These are phyloP conservation scores for Paracoccidioides brasiliensis DNA, from an alignment of 2,329 filamentous ascomycete genomes.

Conservation along the genomic window DNA sequence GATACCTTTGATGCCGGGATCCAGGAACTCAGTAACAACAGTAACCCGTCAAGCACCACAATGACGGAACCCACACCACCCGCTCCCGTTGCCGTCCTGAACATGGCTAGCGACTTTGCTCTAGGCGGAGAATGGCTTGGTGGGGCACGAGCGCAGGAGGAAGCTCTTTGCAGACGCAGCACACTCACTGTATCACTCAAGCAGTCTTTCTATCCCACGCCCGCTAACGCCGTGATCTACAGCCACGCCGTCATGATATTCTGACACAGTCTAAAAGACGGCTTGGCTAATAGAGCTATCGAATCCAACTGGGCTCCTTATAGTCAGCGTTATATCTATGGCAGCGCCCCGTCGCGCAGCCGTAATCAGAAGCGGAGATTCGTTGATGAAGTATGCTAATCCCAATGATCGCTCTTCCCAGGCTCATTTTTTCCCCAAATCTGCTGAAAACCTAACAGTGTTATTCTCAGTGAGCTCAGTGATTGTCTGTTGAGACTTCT, in stretches of 20 bases:
- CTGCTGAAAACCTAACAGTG: no score
- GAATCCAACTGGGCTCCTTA: neutral
- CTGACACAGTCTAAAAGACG: neutral
- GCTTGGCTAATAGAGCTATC: slow-evolving; percentile 5
- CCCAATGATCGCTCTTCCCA: slow-evolving; percentile 5
- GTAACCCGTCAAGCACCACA: neutral
- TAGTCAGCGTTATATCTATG: slow-evolving; percentile 7
- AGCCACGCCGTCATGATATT: slow-evolving; percentile 7
- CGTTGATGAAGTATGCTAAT: neutral
- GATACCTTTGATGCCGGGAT: slow-evolving; percentile 5
- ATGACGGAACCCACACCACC: neutral
- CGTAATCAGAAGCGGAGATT: neutral
- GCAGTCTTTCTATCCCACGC: slow-evolving; percentile 4
- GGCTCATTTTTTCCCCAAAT: no score
- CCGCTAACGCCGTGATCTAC: slow-evolving; percentile 3
- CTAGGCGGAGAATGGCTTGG: slow-evolving; percentile 4
- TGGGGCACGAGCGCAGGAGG: slow-evolving; percentile 6
- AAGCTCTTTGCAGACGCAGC: slow-evolving; percentile 7
- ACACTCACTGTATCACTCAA: slow-evolving; percentile 5
- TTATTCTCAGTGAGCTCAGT: no score
- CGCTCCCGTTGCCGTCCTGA: slow-evolving; percentile 3
- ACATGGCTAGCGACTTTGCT: slow-evolving; percentile 5
- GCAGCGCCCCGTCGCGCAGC: slow-evolving; percentile 4
- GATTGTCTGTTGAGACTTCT: no score
- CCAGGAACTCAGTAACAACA: neutral